Evolutionary conservation across 1,284 basidiomycete species (phyloP).

Genomic region (Bondarzewia mesenterica): DNA sequence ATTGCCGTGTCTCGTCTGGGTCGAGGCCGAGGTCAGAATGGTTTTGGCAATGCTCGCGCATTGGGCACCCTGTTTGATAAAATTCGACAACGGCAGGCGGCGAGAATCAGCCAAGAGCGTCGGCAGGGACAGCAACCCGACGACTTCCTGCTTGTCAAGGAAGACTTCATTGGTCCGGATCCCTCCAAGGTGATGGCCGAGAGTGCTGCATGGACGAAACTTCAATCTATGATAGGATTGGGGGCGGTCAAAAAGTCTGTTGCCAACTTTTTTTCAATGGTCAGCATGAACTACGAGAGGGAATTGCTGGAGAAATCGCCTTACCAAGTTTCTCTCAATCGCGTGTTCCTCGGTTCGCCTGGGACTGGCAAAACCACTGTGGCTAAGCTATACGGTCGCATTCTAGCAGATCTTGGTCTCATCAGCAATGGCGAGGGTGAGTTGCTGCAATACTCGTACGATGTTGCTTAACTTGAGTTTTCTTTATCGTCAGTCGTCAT

Average conservation of each 20-base stretch:
- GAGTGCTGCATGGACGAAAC: conserved; percentile 41
- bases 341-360: conserved; percentile 54
- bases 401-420: conserved; percentile 49
- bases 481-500: conserved; percentile 39
- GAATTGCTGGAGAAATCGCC: conserved; percentile 49
- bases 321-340: conserved; percentile 46
- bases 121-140: conserved; percentile 29
- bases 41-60: conserved; percentile 61
- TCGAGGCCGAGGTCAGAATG: conserved; percentile 40
- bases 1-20: conserved; percentile 50
- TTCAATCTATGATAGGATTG: conserved; percentile 48
- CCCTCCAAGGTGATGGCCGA: conserved; percentile 39
- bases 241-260: conserved; percentile 48
- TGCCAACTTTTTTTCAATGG: conserved; percentile 34
- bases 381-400: conserved; percentile 53
- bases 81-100: conserved; percentile 43
- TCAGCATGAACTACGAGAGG: conserved; percentile 47
- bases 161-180: conserved; percentile 58
- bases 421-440: conserved; percentile 61
- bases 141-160: conserved; percentile 40
- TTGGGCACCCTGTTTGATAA: conserved; percentile 39
- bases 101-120: conserved; percentile 34
- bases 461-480: neutral
- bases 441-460: conserved; percentile 4
- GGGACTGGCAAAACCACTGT: conserved; percentile 67